A percentile compares a stretch with the other conserved stretches of the same genome.
Evolutionary conservation across 129 eudicot species (phyloP).

Genomic region (Glebionis coronaria): DNA sequence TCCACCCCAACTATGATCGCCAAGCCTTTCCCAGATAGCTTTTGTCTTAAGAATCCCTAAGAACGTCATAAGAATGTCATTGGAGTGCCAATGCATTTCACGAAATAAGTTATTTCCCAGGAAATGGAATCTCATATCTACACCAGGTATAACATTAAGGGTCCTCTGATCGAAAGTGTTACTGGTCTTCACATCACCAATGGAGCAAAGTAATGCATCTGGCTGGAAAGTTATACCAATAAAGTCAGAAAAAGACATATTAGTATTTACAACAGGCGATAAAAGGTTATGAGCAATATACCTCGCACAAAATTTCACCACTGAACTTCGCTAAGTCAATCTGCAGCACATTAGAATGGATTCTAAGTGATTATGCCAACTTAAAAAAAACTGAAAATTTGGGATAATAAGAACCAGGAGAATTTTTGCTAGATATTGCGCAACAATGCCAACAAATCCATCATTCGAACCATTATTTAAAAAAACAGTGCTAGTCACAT

Average conservation of each 20-base stretch:
- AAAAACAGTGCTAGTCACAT: too few species aligned
- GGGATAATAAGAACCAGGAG: slow-evolving; percentile 64
- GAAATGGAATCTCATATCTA: slow-evolving; percentile 53
- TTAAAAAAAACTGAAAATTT: neutral
- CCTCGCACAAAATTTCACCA: slow-evolving; percentile 89
- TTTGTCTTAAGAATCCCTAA: slow-evolving; percentile 92
- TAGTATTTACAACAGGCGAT: slow-evolving; percentile 1
- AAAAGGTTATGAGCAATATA: slow-evolving; percentile 21
- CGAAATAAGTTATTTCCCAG: neutral
- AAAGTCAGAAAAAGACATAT: slow-evolving; percentile 29
- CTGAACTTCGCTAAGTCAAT: slow-evolving; percentile 89
- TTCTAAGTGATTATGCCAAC: slow-evolving; percentile 10
- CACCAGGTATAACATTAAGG: slow-evolving; percentile 72
- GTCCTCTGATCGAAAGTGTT: slow-evolving; percentile 79
- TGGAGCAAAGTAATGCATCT: slow-evolving; percentile 93
- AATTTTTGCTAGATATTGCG: slow-evolving; percentile 79
- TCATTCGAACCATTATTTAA: too few species aligned
- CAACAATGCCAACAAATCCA: too few species aligned
- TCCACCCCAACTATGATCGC: slow-evolving; percentile 72
- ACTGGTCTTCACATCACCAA: slow-evolving; percentile 85
- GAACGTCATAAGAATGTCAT: slow-evolving; percentile 21
- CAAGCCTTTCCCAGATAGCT: slow-evolving; percentile 35
- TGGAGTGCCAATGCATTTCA: slow-evolving; percentile 1
- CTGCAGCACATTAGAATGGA: slow-evolving; percentile 37
- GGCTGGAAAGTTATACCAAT: slow-evolving; percentile 50